A percentile compares a stretch with the other conserved stretches of the same genome.
These are phyloP conservation scores for Sphagnum fallax DNA, from an alignment of 228 moss, liverwort and hornwort genomes.

Conservation along the genomic window DNA sequence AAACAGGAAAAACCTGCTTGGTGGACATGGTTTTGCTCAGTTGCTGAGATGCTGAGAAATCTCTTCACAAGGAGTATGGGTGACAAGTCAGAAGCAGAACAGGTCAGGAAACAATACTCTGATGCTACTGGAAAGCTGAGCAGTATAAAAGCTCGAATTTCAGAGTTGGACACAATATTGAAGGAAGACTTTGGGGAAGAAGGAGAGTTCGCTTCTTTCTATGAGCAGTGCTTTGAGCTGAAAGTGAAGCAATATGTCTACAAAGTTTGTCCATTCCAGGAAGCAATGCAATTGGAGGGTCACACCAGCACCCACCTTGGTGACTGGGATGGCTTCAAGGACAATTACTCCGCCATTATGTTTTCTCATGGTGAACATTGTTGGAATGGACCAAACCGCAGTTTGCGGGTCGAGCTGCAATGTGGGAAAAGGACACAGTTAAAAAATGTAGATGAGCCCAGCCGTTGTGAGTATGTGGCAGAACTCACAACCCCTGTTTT, in stretches of 20 bases:
- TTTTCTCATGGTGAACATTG: slow-evolving; percentile 81
- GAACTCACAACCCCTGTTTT: slow-evolving; percentile 82
- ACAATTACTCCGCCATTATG: slow-evolving; percentile 64
- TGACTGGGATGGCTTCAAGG: slow-evolving; percentile 90
- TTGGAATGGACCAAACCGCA: slow-evolving; percentile 99
- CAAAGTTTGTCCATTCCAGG: slow-evolving; percentile 84
- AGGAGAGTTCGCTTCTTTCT: slow-evolving; percentile 75
- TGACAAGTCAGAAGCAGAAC: slow-evolving; percentile 79
- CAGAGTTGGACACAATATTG: slow-evolving; percentile 64
- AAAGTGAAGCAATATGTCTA: slow-evolving; percentile 88
- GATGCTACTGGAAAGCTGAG: slow-evolving; percentile 51
- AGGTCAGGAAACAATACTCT: slow-evolving; percentile 61
- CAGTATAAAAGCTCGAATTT: slow-evolving; percentile 43
- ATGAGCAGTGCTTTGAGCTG: slow-evolving; percentile 78
- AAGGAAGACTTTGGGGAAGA: slow-evolving; percentile 79
- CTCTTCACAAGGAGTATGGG: slow-evolving; percentile 38
- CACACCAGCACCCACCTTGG: slow-evolving; percentile 72
- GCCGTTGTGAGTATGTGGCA: slow-evolving; percentile 92
- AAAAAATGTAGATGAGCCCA: slow-evolving; percentile 84
- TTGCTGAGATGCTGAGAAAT: slow-evolving; percentile 34
- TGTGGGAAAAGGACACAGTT: slow-evolving; percentile 87
- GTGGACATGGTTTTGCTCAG: slow-evolving; percentile 32
- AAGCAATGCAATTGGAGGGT: slow-evolving; percentile 80
- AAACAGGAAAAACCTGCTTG: slow-evolving; percentile 33
- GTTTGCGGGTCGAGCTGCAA: slow-evolving; percentile 79